Percentiles rank a stretch among this genome's conserved stretches.
phyloP scores from a whole-genome alignment of 345 rosid genomes.

The Populus deltoides region DNA sequence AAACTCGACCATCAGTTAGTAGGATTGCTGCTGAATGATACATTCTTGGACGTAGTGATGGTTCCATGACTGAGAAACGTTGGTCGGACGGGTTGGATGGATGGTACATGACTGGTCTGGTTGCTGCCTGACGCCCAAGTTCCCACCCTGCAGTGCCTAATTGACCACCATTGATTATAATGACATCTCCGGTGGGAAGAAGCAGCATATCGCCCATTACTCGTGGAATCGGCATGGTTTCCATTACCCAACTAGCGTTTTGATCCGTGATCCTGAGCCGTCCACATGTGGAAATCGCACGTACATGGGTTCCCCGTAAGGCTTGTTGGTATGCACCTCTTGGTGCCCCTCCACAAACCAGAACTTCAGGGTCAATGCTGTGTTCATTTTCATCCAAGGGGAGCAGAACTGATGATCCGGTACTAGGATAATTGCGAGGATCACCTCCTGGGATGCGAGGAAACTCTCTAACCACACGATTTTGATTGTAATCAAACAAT shows the following conservation, averaged over 20 bases:
- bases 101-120: conserved; percentile 56
- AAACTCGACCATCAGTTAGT: conserved; percentile 60
- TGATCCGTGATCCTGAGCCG: conserved; percentile 43
- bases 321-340: conserved; percentile 37
- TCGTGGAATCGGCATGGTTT: conserved; percentile 65
- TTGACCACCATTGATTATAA: conserved; percentile 65
- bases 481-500: conserved; percentile 51
- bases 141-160: conserved; percentile 83
- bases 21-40: conserved; percentile 75
- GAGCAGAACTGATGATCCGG: conserved; percentile 76
- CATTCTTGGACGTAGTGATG: conserved; percentile 54
- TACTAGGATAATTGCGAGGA: conserved; percentile 81
- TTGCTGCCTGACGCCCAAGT: conserved; percentile 37
- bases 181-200: conserved; percentile 62
- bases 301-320: conserved; percentile 17
- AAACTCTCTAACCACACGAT: conserved; percentile 50
- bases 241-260: conserved; percentile 67
- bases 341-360: conserved; percentile 87
- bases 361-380: conserved; percentile 43
- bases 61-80: conserved; percentile 52
- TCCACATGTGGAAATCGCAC: conserved; percentile 64
- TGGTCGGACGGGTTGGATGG: conserved; percentile 11
- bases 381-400: conserved; percentile 55
- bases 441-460: conserved; percentile 52
- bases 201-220: conserved; percentile 91